phyloP scores from a whole-genome alignment of 2,329 filamentous ascomycete species.

The Diaporthe vaccinii region DNA sequence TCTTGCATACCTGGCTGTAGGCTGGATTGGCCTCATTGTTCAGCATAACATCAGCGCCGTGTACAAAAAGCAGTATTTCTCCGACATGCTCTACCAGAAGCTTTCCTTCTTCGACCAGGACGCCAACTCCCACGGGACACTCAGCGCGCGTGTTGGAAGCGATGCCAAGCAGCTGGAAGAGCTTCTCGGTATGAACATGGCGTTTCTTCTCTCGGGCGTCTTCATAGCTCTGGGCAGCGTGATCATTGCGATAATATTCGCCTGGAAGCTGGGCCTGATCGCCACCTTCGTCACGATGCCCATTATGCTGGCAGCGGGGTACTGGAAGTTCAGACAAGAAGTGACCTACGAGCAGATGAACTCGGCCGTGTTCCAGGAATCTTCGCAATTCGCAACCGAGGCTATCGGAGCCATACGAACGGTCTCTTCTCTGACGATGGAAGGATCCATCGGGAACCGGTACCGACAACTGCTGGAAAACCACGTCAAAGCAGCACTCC shows the following conservation, averaged over 20 bases:
- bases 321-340: constrained; percentile 64
- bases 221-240: constrained; percentile 71
- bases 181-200: constrained; percentile 80
- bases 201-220: constrained; percentile 72
- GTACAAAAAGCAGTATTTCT: constrained; percentile 69
- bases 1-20: constrained; percentile 67
- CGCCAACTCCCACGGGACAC: constrained; percentile 62
- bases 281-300: constrained; percentile 55
- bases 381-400: constrained; percentile 74
- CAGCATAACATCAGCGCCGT: constrained; percentile 12
- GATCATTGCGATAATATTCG: constrained; percentile 56
- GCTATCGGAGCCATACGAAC: constrained; percentile 74
- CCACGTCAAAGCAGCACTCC: constrained; percentile 72
- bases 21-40: constrained; percentile 44
- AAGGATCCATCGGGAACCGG: constrained; percentile 64
- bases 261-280: constrained; percentile 59
- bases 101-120: constrained; percentile 72
- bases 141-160: constrained; percentile 67
- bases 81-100: constrained; percentile 69
- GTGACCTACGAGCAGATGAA: constrained; percentile 77
- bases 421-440: constrained; percentile 72
- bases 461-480: constrained; percentile 53
- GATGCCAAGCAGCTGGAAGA: constrained; percentile 76
- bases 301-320: constrained; percentile 52
- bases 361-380: constrained; percentile 69